Base-by-base conservation (phyloP, 2,329 filamentous ascomycete genomes). In the Mycocentrospora acerina region DNA sequence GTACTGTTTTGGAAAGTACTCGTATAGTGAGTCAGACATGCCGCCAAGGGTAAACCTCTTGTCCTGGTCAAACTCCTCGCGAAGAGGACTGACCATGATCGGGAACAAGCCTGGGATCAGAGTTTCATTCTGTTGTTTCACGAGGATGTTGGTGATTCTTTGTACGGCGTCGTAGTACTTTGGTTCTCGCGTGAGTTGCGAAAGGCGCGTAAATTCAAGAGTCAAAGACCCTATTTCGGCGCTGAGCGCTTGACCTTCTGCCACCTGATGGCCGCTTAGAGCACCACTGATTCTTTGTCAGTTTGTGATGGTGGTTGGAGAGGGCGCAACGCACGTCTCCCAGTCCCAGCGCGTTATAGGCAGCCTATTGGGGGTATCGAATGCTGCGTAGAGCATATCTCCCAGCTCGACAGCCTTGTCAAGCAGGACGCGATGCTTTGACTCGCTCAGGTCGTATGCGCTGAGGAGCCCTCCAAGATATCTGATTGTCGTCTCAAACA, bases 1-100 rank as follows among this genome's bases (percentile, higher is more conserved):
- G 58, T 85, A 86, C 71, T 90, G 57, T 59, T 82, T 80, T 0
- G 78, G 75, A 11, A 82, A 61, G 46, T 80, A 80, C 49, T 81
- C 78, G 51, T 80, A 81, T 0, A 77, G 64, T 7, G 75, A 79
- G 57, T 81, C 78, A 2, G 74, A 71, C 70, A 77, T 74, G 13
- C 71, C 76, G 12, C 78, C 77, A 44, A 82, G 68, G 0, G 76
- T 76, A 54, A 76, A 82, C 0, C 52, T 53, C 2, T 52, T 48
- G 24, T 64, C 60, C 3, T 35, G 40, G 10, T 51, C 43, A 35
- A 68, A 66, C 7, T 52, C 48, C 26, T 62, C 56, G 12, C 59
- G 48, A 3, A 45, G 52, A 1, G 61, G 59, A 29, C 63, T 66
- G 29, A 70, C 45, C 7, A 51, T 46, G 8, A 69, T 40, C 0